phyloP scores from a whole-genome alignment of 305 asterid genomes.

The Striga hermonthica region DNA sequence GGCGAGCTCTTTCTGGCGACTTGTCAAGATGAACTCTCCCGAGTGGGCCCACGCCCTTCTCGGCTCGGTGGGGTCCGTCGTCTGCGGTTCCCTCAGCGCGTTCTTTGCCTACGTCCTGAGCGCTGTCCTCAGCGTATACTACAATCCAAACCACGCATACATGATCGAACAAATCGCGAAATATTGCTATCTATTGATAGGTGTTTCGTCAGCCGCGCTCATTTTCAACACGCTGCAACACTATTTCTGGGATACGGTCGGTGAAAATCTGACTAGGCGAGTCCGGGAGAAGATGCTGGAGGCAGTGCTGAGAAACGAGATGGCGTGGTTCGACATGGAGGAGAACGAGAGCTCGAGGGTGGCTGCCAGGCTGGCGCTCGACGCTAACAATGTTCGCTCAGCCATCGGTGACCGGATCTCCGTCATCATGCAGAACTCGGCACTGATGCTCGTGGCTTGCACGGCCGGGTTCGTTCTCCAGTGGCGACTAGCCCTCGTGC shows the following conservation, averaged over 20 bases:
- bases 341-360: conserved; percentile 90
- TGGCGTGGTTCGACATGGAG: conserved; percentile 97
- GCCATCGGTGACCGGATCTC: conserved; percentile 98
- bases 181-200: conserved; percentile 87
- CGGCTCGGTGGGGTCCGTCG: conserved; percentile 88
- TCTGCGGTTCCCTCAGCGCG: conserved; percentile 95
- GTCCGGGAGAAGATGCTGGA: conserved; percentile 84
- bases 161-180: conserved; percentile 80
- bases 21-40: conserved; percentile 95
- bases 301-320: conserved; percentile 81
- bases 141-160: conserved; percentile 66
- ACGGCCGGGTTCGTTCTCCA: conserved; percentile 97
- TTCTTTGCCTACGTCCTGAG: conserved; percentile 93
- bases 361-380: conserved; percentile 88
- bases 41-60: conserved; percentile 88
- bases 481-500: conserved; percentile 97
- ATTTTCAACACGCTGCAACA: conserved; percentile 93
- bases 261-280: conserved; percentile 87
- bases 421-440: conserved; percentile 96
- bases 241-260: conserved; percentile 95
- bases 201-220: conserved; percentile 92
- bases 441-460: conserved; percentile 97
- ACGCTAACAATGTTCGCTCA: conserved; percentile 94
- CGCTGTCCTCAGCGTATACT: conserved; percentile 94
- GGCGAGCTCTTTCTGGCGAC: conserved; percentile 87